Evolutionary conservation across 2,329 filamentous ascomycete genomes (phyloP).

Genomic region (Zelopaecilomyces penicillatus): DNA sequence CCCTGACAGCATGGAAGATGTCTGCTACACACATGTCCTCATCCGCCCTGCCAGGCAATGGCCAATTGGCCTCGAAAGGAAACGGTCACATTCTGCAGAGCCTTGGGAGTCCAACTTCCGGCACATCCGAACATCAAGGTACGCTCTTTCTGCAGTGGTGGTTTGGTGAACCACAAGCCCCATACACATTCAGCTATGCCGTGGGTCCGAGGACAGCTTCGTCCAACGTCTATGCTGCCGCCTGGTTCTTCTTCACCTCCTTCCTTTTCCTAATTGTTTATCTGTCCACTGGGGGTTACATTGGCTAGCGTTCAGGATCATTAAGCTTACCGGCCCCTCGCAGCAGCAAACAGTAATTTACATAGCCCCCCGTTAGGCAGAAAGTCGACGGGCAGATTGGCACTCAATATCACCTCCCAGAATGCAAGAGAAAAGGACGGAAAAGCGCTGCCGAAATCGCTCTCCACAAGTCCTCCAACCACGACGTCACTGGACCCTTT

Average conservation of each 20-base stretch:
- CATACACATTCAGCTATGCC: neutral
- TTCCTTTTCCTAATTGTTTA: neutral
- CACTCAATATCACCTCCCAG: conserved; percentile 55
- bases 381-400: conserved; percentile 16
- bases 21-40: conserved; percentile 20
- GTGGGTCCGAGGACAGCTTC: neutral
- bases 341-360: conserved; percentile 1
- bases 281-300: no score
- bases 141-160: conserved; percentile 8
- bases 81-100: conserved; percentile 18
- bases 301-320: neutral
- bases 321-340: neutral
- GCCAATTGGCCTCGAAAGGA: conserved; percentile 17
- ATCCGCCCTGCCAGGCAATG: conserved; percentile 18
- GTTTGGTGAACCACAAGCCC: neutral
- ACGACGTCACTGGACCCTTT: conserved; percentile 28
- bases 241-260: neutral
- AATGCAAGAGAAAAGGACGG: conserved; percentile 24
- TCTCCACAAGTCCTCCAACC: conserved; percentile 16
- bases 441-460: conserved; percentile 19
- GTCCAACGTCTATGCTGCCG: no score
- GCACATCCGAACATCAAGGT: conserved; percentile 23
- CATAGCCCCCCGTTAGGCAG: conserved; percentile 10
- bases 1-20: conserved; percentile 29
- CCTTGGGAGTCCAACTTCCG: conserved; percentile 17